phyloP scores from a whole-genome alignment of 2,329 filamentous ascomycete genomes.

The Diaporthe australafricana region DNA sequence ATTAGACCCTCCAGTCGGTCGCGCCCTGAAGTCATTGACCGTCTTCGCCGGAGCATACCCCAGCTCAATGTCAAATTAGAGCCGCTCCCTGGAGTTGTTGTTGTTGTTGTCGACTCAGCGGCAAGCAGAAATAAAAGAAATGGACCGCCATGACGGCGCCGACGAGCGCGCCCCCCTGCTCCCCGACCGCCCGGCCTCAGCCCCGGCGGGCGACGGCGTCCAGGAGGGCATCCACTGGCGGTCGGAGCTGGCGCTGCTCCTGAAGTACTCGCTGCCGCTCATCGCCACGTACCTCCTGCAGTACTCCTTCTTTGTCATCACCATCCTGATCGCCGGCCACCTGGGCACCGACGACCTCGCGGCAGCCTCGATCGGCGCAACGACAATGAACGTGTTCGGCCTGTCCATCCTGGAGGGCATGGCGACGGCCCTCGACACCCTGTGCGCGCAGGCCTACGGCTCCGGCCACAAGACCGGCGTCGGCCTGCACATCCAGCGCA shows the following conservation, averaged over 20 bases:
- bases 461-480: conserved; percentile 59
- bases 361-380: conserved; percentile 62
- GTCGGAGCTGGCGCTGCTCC: conserved; percentile 37
- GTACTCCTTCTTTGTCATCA: conserved; percentile 63
- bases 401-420: conserved; percentile 63
- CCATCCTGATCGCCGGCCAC: conserved; percentile 63
- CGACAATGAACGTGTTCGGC: conserved; percentile 66
- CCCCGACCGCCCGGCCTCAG: conserved; percentile 3
- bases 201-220: neutral
- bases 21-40: neutral
- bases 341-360: conserved; percentile 64
- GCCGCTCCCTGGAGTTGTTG: no score
- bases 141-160: conserved; percentile 18
- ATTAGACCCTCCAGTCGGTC: neutral
- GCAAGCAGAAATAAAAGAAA: neutral
- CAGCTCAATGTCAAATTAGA: neutral
- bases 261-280: conserved; percentile 57
- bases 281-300: conserved; percentile 66
- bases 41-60: neutral
- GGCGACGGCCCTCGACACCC: conserved; percentile 61
- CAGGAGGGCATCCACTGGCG: conserved; percentile 4
- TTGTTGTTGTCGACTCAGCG: neutral
- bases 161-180: conserved; percentile 32
- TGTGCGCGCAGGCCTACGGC: conserved; percentile 64
- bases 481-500: conserved; percentile 64